A percentile compares a stretch with the other conserved stretches of the same genome.
Evolutionary conservation across 768 basidiomycete genomes (phyloP).

Genomic region (Tricholoma bakamatsutake): DNA sequence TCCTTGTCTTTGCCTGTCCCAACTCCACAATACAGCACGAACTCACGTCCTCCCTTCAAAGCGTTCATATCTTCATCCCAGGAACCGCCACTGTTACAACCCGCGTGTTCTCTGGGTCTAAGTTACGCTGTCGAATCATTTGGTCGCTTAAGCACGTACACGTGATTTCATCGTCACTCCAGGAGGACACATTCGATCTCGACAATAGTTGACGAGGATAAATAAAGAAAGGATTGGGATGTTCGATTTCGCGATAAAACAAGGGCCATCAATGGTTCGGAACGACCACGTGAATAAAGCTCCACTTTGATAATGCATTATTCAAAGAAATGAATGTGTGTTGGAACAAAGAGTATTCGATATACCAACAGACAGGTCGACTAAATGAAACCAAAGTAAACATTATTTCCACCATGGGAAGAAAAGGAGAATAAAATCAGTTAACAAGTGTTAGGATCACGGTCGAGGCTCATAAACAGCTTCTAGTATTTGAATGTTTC

Average conservation of each 20-base stretch:
- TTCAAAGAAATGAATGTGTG: no score
- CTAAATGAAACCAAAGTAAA: conserved; percentile 4
- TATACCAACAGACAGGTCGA: neutral
- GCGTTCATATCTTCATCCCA: neutral
- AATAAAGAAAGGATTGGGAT: conserved; percentile 7
- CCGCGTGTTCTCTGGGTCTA: no score
- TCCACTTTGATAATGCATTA: no score
- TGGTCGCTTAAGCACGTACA: neutral
- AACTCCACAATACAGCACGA: neutral
- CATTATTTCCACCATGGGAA: neutral
- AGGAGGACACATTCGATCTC: conserved; percentile 1
- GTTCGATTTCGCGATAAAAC: conserved; percentile 5
- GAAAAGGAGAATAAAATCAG: conserved; percentile 25
- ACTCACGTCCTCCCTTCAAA: neutral
- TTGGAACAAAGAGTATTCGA: no score
- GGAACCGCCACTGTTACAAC: no score
- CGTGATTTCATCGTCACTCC: neutral
- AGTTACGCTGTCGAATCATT: no score
- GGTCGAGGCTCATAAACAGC: conserved; percentile 78
- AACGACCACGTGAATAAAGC: no score
- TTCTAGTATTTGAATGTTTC: conserved; percentile 59
- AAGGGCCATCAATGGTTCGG: neutral
- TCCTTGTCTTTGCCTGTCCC: neutral
- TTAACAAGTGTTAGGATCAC: conserved; percentile 41
- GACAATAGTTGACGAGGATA: no score